Evolutionary conservation across 2,329 filamentous ascomycete species (phyloP).

Genomic region (Trichoderma lentiforme): DNA sequence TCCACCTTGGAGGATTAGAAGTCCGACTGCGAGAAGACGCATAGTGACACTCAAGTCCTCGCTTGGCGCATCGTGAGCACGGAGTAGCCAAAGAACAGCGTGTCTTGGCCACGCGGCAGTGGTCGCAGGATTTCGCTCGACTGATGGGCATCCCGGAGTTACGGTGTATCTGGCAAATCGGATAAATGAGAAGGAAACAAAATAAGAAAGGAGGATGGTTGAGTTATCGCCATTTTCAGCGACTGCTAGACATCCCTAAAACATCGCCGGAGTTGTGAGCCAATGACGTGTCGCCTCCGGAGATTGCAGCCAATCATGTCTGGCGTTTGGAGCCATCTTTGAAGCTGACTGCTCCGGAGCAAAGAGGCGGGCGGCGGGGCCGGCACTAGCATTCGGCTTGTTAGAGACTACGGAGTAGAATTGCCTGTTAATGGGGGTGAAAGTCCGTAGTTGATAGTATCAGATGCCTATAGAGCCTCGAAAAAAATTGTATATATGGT

Average conservation of each 20-base stretch:
- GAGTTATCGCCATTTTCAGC: background rate
- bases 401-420: background rate
- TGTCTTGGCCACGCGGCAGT: conserved; percentile 7
- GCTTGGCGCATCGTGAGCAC: background rate
- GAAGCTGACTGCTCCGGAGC: background rate
- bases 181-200: background rate
- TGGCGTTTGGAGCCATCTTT: background rate
- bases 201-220: background rate
- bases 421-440: background rate
- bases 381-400: background rate
- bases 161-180: background rate
- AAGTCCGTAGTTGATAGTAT: background rate
- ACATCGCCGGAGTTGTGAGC: background rate
- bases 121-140: conserved; percentile 4
- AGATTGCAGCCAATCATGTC: conserved; percentile 3
- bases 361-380: background rate
- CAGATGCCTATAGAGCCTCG: background rate
- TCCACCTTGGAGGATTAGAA: background rate
- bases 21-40: background rate
- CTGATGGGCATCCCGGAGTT: conserved; percentile 1
- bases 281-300: background rate
- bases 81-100: conserved; percentile 3
- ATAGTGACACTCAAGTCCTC: background rate
- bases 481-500: background rate
- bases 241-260: background rate